Evolutionary conservation across 345 rosid genomes (phyloP).

Genomic region (Eutrema yunnanense): DNA sequence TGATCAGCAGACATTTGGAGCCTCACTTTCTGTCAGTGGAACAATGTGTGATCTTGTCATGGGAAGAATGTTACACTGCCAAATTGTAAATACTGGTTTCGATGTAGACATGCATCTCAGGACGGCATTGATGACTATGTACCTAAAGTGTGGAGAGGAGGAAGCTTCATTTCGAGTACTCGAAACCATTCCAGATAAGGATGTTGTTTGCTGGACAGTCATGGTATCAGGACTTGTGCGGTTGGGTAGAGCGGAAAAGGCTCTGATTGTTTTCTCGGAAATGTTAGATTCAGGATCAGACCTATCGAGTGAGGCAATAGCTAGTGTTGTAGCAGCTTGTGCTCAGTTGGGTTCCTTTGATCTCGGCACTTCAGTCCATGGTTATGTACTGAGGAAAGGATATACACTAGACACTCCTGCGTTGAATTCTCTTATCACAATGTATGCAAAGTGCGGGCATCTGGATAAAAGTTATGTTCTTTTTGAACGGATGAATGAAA

Average conservation of each 20-base stretch:
- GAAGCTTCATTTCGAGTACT: conserved; percentile 43
- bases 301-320: conserved; percentile 54
- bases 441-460: conserved; percentile 61
- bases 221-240: conserved; percentile 79
- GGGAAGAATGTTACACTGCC: conserved; percentile 57
- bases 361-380: conserved; percentile 62
- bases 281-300: conserved; percentile 46
- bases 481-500: conserved; percentile 44
- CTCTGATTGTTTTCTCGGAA: conserved; percentile 40
- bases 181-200: conserved; percentile 36
- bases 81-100: conserved; percentile 43
- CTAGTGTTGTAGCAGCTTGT: conserved; percentile 62
- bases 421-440: conserved; percentile 63
- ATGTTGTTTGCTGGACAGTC: conserved; percentile 68
- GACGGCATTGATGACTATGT: conserved; percentile 59
- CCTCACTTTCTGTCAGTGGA: conserved; percentile 35
- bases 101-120: conserved; percentile 44
- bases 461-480: conserved; percentile 45
- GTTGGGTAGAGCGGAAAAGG: conserved; percentile 50
- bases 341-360: conserved; percentile 47
- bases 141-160: conserved; percentile 52
- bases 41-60: conserved; percentile 32
- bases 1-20: conserved; percentile 46
- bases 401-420: conserved; percentile 42
- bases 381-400: conserved; percentile 46